phyloP scores from a whole-genome alignment of 2,329 filamentous ascomycete genomes.

The Alternaria hordeiaustralica region DNA sequence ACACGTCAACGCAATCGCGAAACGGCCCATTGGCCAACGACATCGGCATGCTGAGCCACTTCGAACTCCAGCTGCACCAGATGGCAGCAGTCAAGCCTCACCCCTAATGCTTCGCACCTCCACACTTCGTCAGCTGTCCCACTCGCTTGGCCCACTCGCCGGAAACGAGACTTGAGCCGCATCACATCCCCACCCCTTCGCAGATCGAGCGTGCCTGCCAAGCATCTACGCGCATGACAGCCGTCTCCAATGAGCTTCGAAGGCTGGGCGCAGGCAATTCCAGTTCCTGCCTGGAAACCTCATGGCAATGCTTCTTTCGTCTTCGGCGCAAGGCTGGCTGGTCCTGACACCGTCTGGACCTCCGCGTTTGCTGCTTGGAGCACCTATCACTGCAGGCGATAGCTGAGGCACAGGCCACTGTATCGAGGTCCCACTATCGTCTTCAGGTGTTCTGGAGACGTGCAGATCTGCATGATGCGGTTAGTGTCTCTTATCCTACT shows the following conservation, averaged over 20 bases:
- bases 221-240: conserved; percentile 28
- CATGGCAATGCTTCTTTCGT: conserved; percentile 29
- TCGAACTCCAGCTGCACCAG: conserved; percentile 43
- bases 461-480: conserved; percentile 37
- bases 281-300: conserved; percentile 36
- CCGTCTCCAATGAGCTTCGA: conserved; percentile 29
- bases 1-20: conserved; percentile 24
- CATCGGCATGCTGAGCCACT: conserved; percentile 31
- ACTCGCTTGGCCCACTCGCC: conserved; percentile 22
- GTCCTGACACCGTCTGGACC: conserved; percentile 42
- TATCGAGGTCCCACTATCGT: conserved; percentile 34
- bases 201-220: conserved; percentile 17
- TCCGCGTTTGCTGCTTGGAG: conserved; percentile 41
- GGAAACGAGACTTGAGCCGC: conserved; percentile 42
- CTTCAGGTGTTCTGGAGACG: conserved; percentile 30
- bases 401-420: conserved; percentile 40
- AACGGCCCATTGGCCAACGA: conserved; percentile 32
- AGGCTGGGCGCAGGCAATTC: conserved; percentile 16
- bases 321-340: conserved; percentile 21
- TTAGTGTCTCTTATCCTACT: conserved; percentile 31
- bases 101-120: conserved; percentile 23
- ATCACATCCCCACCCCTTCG: conserved; percentile 24
- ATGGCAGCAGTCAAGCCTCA: conserved; percentile 28
- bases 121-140: conserved; percentile 25
- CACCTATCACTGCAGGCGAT: conserved; percentile 29